phyloP scores from a whole-genome alignment of 202 grass and related monocot genomes.

The Setaria italica region DNA sequence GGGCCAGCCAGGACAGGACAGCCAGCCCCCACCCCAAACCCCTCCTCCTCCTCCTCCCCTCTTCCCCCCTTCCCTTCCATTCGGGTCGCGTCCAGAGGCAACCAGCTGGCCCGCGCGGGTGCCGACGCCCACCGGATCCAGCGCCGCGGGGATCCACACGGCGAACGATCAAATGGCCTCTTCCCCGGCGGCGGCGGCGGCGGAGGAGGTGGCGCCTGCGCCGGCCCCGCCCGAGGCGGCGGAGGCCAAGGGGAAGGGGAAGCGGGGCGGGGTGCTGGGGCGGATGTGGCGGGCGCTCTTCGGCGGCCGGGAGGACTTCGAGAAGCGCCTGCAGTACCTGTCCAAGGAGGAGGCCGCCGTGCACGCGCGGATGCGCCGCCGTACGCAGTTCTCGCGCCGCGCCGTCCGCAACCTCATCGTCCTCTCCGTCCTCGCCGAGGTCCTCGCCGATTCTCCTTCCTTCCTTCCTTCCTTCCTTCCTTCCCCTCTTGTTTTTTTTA shows the following conservation, averaged over 20 bases:
- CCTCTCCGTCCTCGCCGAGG: constrained; percentile 78
- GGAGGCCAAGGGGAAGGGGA: constrained; percentile 27
- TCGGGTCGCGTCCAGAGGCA: constrained; percentile 37
- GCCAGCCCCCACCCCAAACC: not conserved
- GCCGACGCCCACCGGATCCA: constrained; percentile 47
- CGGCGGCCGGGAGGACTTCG: constrained; percentile 77
- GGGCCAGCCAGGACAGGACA: not conserved
- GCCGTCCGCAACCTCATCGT: constrained; percentile 73
- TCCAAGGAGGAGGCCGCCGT: constrained; percentile 96
- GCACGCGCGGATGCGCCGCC: constrained; percentile 74
- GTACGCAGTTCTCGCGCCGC: constrained; percentile 72
- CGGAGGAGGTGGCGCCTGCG: not conserved
- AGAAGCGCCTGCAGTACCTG: constrained; percentile 92
- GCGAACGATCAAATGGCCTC: constrained; percentile 40
- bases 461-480: too few species aligned
- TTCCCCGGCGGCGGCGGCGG: constrained; percentile 19
- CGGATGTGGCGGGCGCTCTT: constrained; percentile 78
- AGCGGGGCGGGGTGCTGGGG: constrained; percentile 53
- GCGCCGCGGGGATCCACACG: constrained; percentile 48
- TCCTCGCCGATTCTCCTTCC: not conserved
- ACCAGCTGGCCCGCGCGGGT: constrained; percentile 18
- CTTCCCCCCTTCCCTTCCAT: not conserved
- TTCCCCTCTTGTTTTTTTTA: not conserved
- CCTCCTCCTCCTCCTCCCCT: not conserved
- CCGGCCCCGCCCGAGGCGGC: not conserved